Conservation (phyloP, 495 filamentous ascomycete genomes). For the Thozetella sp. region DNA sequence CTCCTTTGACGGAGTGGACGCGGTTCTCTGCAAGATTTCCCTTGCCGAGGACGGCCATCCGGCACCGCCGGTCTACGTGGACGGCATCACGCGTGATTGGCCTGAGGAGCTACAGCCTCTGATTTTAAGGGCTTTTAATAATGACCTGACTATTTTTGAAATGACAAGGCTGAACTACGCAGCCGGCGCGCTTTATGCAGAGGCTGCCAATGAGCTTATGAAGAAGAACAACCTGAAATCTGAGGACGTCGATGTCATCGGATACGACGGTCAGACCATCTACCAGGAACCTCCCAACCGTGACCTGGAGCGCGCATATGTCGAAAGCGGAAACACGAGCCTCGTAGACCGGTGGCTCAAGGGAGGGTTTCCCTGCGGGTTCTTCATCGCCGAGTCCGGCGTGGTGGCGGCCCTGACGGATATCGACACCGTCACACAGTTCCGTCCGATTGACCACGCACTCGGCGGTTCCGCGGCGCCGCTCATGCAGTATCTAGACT, state of each 20-base stretch:
- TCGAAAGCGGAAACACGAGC: background rate
- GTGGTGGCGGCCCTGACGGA: background rate
- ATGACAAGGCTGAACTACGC: background rate
- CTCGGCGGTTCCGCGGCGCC: background rate
- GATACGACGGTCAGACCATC: constrained; percentile 1
- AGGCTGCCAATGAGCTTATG: background rate
- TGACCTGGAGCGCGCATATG: background rate
- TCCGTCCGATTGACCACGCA: background rate
- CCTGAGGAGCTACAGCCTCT: background rate
- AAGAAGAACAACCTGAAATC: background rate
- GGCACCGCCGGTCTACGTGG: background rate
- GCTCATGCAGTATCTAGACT: background rate
- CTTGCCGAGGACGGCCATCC: background rate
- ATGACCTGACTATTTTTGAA: constrained; percentile 1
- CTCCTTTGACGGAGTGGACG: background rate
- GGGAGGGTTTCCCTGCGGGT: background rate
- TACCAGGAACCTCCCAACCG: constrained; percentile 3
- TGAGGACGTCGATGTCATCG: background rate
- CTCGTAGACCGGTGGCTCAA: background rate
- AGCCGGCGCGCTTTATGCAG: background rate
- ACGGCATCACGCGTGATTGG: background rate
- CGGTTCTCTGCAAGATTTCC: background rate
- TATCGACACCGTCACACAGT: constrained; percentile 2
- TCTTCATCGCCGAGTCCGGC: constrained; percentile 1
- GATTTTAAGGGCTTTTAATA: background rate